These are phyloP conservation scores for Mycena albidolilacea DNA, from an alignment of 768 basidiomycete genomes.

Conservation along the genomic window DNA sequence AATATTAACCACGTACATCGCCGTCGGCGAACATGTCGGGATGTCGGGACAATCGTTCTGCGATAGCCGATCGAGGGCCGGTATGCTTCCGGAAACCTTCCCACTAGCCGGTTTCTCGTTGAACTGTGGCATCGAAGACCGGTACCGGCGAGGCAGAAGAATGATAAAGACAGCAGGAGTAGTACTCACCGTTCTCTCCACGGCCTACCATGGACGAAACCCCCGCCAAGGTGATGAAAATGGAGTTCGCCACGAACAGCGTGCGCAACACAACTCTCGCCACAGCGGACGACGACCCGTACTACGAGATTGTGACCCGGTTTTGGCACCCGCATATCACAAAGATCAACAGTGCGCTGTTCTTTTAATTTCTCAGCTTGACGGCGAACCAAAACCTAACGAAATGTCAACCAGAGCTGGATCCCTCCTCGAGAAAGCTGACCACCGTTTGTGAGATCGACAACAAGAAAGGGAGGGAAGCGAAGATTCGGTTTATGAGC, in stretches of 20 bases:
- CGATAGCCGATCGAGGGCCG: neutral
- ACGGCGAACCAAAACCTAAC: neutral
- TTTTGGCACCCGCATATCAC: slow-evolving; percentile 69
- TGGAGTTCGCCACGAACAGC: slow-evolving; percentile 62
- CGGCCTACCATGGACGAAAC: slow-evolving; percentile 11
- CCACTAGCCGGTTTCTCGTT: neutral
- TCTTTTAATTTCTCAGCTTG: neutral
- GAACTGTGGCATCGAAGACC: neutral
- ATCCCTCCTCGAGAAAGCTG: slow-evolving; percentile 49
- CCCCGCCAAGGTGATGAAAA: slow-evolving; percentile 3
- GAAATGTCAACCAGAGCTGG: slow-evolving; percentile 44
- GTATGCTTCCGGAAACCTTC: neutral
- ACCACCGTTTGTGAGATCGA: slow-evolving; percentile 47
- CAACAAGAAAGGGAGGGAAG: slow-evolving; percentile 21
- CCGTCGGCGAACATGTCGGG: too few species aligned
- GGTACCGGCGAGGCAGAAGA: neutral
- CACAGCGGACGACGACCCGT: slow-evolving; percentile 56
- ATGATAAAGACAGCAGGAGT: neutral
- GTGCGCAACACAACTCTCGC: slow-evolving; percentile 66
- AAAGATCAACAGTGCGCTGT: slow-evolving; percentile 56
- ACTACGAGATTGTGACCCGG: slow-evolving; percentile 68
- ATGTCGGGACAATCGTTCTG: neutral
- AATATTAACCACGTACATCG: neutral
- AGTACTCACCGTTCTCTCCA: neutral
- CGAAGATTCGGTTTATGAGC: slow-evolving; percentile 58